A percentile compares a stretch with the other conserved stretches of the same genome.
These are phyloP conservation scores for Pleurotus citrinopileatus DNA, from an alignment of 768 basidiomycete genomes.

Conservation along the genomic window DNA sequence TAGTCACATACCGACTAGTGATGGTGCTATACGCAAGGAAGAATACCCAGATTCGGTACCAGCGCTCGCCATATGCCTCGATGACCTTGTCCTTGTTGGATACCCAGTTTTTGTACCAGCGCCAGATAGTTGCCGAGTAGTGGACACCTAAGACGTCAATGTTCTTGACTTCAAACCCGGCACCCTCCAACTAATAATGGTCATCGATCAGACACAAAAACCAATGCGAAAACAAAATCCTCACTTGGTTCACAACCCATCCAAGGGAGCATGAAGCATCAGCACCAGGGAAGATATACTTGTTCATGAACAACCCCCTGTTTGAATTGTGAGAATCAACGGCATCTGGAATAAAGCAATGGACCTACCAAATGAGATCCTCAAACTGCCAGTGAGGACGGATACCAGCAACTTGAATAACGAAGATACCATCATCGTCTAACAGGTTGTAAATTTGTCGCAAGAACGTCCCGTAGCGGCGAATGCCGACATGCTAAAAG, in stretches of 20 bases:
- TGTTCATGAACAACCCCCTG: slow-evolving; percentile 97
- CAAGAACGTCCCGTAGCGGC: slow-evolving; percentile 87
- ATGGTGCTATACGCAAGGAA: slow-evolving; percentile 96
- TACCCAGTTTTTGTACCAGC: slow-evolving; percentile 98
- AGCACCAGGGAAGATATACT: slow-evolving; percentile 98
- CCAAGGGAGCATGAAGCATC: slow-evolving; percentile 95
- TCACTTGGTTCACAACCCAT: slow-evolving; percentile 78
- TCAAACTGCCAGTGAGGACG: slow-evolving; percentile 98
- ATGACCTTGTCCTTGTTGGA: slow-evolving; percentile 87
- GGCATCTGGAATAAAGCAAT: neutral
- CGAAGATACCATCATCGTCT: slow-evolving; percentile 91
- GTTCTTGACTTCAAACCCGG: slow-evolving; percentile 96
- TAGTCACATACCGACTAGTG: slow-evolving; percentile 54
- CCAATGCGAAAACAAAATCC: slow-evolving; percentile 1
- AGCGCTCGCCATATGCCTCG: slow-evolving; percentile 87
- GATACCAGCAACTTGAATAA: slow-evolving; percentile 96
- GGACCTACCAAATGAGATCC: slow-evolving; percentile 84
- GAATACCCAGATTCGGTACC: slow-evolving; percentile 96
- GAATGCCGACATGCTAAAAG: slow-evolving; percentile 86
- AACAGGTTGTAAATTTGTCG: slow-evolving; percentile 90
- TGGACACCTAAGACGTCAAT: slow-evolving; percentile 97
- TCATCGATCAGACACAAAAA: slow-evolving; percentile 12
- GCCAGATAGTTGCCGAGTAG: slow-evolving; percentile 86
- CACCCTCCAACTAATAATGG: slow-evolving; percentile 67
- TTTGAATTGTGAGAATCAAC: neutral